These are phyloP conservation scores for Houttuynia cordata DNA, from an alignment of 164 flowering plant genomes.

Conservation along the genomic window DNA sequence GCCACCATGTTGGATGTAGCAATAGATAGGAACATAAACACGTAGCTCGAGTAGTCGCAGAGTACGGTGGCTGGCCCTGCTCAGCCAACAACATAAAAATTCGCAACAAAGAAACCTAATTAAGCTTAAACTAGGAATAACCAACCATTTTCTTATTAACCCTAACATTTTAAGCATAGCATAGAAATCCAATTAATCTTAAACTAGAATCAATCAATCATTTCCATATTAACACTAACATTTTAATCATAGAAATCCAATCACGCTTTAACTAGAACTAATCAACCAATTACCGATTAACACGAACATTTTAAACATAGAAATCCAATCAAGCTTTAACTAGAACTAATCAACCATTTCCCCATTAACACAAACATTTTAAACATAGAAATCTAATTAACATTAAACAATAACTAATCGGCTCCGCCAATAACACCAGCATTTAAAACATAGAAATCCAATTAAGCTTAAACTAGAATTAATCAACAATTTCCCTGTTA, in stretches of 20 bases:
- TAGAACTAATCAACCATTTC: background rate
- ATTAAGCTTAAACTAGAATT: background rate
- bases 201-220: background rate
- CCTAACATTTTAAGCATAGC: background rate
- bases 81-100: constrained; percentile 5
- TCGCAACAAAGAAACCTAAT: background rate
- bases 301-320: background rate
- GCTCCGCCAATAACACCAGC: constrained; percentile 12
- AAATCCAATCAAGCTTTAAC: background rate
- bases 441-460: background rate
- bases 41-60: constrained; percentile 63
- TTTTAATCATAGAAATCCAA: background rate
- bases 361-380: background rate
- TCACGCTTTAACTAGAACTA: background rate
- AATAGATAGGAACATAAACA: constrained; percentile 90
- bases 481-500: background rate
- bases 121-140: background rate
- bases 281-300: too few species aligned
- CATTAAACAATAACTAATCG: background rate
- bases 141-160: background rate
- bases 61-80: constrained; percentile 92
- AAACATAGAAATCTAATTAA: background rate
- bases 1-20: constrained; percentile 97
- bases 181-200: background rate
- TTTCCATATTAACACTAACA: background rate